Percentiles rank a stretch among this genome's conserved stretches.
Evolutionary conservation across 192 early-diverging fungal species (phyloP).

Genomic region (Coemansia nantahalensis): DNA sequence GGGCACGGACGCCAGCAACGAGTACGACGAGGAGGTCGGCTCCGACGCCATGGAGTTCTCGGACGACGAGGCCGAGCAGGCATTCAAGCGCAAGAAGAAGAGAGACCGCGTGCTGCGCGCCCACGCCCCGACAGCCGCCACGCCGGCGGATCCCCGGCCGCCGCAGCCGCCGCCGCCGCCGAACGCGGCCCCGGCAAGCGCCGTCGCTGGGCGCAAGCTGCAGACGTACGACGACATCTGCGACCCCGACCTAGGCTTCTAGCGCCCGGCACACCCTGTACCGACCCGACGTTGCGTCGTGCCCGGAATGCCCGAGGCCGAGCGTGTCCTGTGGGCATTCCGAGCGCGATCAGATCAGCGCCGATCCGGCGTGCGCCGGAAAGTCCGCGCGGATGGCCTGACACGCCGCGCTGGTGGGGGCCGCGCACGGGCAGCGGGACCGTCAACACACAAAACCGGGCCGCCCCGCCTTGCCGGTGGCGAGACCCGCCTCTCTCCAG

Average conservation of each 20-base stretch:
- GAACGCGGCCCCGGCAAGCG: not conserved
- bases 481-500: no score
- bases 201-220: slow-evolving; percentile 24
- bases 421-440: no score
- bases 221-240: slow-evolving; percentile 46
- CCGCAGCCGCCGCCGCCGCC: not conserved
- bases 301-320: no score
- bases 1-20: slow-evolving; percentile 91
- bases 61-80: slow-evolving; percentile 87
- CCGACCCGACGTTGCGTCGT: no score
- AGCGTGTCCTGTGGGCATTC: no score
- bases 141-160: not conserved
- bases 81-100: slow-evolving; percentile 55
- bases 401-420: no score
- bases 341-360: no score
- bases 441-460: no score
- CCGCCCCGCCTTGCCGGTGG: no score
- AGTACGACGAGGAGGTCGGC: slow-evolving; percentile 87
- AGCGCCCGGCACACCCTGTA: no score
- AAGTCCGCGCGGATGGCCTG: no score
- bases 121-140: not conserved
- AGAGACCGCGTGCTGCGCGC: slow-evolving; percentile 40
- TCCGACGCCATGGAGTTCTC: slow-evolving; percentile 89
- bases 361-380: no score
- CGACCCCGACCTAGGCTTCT: slow-evolving; percentile 41